A percentile compares a stretch with the other conserved stretches of the same genome.
phyloP scores from a whole-genome alignment of 768 basidiomycete genomes.

The Mycena vulgaris region DNA sequence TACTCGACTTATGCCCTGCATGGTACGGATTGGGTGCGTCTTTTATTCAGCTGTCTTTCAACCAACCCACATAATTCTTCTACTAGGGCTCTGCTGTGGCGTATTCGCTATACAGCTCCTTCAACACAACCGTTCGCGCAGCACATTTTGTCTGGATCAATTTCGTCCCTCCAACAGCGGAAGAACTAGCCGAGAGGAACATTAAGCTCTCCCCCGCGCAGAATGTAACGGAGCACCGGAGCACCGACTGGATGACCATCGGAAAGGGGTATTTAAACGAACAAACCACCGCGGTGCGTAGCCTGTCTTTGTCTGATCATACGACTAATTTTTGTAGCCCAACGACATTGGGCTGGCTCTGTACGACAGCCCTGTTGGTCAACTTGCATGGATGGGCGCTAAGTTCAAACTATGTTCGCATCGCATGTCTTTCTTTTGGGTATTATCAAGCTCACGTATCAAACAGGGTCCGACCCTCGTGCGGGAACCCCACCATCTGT shows the following conservation, averaged over 20 bases:
- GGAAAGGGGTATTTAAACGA: constrained; percentile 1
- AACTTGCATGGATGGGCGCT: constrained; percentile 4
- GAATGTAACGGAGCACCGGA: constrained; percentile 1
- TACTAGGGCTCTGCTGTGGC: neutral
- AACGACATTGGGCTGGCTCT: constrained; percentile 20
- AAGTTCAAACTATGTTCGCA: constrained; percentile 29
- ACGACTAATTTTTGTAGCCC: constrained; percentile 29
- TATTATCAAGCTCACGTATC: constrained; percentile 7
- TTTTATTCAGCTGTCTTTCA: neutral
- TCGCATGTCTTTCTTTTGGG: constrained; percentile 29
- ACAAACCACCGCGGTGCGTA: constrained; percentile 11
- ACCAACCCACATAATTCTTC: neutral
- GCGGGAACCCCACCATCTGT: neutral
- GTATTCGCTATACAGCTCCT: constrained; percentile 1
- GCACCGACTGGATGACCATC: neutral
- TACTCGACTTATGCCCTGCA: constrained; percentile 41
- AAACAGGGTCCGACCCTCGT: constrained; percentile 13
- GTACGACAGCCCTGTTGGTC: constrained; percentile 15
- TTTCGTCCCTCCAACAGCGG: constrained; percentile 5
- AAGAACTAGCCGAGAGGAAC: neutral
- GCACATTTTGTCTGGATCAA: constrained; percentile 15
- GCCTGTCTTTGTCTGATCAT: neutral
- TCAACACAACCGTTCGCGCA: constrained; percentile 11
- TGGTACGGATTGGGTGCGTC: constrained; percentile 43
- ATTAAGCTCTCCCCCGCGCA: constrained; percentile 10